Evolutionary conservation across 495 filamentous ascomycete species (phyloP).

Genomic region (Durotheca rogersii): DNA sequence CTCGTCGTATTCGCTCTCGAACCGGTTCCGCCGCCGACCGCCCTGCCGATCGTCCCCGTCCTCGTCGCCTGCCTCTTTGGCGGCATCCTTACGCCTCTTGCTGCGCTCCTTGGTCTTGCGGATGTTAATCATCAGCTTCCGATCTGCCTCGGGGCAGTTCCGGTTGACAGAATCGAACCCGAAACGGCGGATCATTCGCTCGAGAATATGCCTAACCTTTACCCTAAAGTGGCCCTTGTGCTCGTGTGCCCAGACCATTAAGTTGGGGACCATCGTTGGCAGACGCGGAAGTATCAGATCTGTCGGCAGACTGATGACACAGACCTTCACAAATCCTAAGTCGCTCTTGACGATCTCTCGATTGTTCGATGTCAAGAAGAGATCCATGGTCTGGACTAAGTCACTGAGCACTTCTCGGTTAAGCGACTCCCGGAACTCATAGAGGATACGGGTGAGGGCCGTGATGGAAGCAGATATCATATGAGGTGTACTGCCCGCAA

Average conservation of each 20-base stretch:
- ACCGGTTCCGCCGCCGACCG: constrained; percentile 57
- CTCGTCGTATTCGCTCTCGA: constrained; percentile 92
- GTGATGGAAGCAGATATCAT: constrained; percentile 95
- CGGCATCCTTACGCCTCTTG: constrained; percentile 80
- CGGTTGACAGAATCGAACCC: constrained; percentile 75
- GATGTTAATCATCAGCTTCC: constrained; percentile 88
- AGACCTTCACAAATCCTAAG: constrained; percentile 95
- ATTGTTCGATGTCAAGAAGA: constrained; percentile 93
- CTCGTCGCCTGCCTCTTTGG: constrained; percentile 49
- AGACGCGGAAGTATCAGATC: constrained; percentile 74
- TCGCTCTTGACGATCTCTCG: constrained; percentile 92
- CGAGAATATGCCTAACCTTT: constrained; percentile 96
- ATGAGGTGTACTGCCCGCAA: constrained; percentile 87
- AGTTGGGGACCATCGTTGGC: constrained; percentile 72
- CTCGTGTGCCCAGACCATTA: constrained; percentile 95
- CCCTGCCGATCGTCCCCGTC: constrained; percentile 51
- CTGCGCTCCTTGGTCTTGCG: constrained; percentile 85
- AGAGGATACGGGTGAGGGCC: constrained; percentile 85
- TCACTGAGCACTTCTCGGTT: constrained; percentile 60
- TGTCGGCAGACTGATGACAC: constrained; percentile 77
- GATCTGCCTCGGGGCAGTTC: constrained; percentile 77
- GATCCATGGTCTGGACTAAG: constrained; percentile 85
- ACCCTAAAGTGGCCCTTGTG: constrained; percentile 94
- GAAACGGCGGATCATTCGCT: constrained; percentile 88
- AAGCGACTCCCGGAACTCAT: constrained; percentile 73